Evolutionary conservation across 306 rosid genomes (phyloP).

Genomic region (Vicia sativa): DNA sequence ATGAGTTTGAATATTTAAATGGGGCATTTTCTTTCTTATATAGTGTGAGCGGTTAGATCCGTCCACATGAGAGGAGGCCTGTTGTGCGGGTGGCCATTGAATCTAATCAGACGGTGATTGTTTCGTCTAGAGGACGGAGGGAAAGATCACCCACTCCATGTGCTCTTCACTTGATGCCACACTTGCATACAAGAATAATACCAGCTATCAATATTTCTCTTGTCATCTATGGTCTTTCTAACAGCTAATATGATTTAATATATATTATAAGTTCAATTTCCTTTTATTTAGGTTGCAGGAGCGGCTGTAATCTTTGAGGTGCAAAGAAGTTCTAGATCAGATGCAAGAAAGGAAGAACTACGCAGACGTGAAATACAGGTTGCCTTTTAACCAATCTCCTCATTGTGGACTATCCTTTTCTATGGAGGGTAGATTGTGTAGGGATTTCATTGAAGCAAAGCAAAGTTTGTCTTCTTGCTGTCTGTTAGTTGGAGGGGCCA

Average conservation of each 20-base stretch:
- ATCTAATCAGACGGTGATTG: no score
- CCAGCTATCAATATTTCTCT: neutral
- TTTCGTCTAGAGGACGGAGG: no score
- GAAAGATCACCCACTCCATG: no score
- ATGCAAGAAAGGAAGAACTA: constrained; percentile 53
- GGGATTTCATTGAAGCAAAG: constrained; percentile 32
- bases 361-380: constrained; percentile 52
- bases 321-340: constrained; percentile 55
- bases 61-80: no score
- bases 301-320: constrained; percentile 53
- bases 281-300: constrained; percentile 50
- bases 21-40: no score
- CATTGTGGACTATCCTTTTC: constrained; percentile 11
- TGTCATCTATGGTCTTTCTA: constrained; percentile 23
- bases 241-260: neutral
- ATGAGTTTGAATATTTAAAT: no score
- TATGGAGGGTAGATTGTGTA: constrained; percentile 15
- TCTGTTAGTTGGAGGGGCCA: constrained; percentile 12
- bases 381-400: constrained; percentile 22
- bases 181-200: neutral
- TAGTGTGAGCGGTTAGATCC: no score
- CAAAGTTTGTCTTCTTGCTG: constrained; percentile 11
- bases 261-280: constrained; percentile 5
- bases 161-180: no score
- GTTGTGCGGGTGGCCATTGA: no score